Base-by-base conservation (phyloP, 2,329 filamentous ascomycete species). In the Aspergillus sp. region DNA sequence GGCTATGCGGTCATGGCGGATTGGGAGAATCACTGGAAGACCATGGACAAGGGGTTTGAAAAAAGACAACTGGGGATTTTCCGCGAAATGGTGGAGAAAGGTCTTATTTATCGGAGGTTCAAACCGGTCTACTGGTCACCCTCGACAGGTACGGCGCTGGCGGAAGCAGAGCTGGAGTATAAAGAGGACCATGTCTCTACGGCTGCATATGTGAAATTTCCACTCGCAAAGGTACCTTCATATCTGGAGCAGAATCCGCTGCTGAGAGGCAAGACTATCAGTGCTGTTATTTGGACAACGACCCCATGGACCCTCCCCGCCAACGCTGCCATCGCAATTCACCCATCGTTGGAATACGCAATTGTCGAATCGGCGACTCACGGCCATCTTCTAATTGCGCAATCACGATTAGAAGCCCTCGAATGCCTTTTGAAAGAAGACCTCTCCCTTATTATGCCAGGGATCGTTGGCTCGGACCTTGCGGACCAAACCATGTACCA, bases 261-360 rank as follows among this genome's bases (percentile, higher is more conserved):
- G 24, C 65, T 80, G 3, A 71, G 83, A 20, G 63, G 74, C 5
- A 80, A 81, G 4, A 76, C 80, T 5, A 69, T 97, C 11, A 89
- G 83, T 71, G 91, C 89, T n/a, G 83, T 95, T n/a, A 90, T 98
- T 51, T 99, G 95, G 95, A 99, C 95, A 2, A 99, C 95, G 0
- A 99, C 95, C 0, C 95, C 95, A 0, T 99, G 95, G 95, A 99
- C 95, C 0, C 79, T 99, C 5, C 93, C 95, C 0, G 93, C 93
- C 2, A 99, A 99, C 71, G 86, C 86, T 69, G 93, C 91, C 0
- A 92, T 99, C 71, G 93, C 91, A 2, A 83, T 98, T 36, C 86
- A 91, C 66, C 78, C 84, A 6, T 85, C 90, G 39, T 76, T 98
- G 59, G 79, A 85, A 43, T 99, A 98, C 71, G 80, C 81, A 4